These are phyloP conservation scores for Carpinus fangiana DNA, from an alignment of 306 rosid species.

Conservation along the genomic window DNA sequence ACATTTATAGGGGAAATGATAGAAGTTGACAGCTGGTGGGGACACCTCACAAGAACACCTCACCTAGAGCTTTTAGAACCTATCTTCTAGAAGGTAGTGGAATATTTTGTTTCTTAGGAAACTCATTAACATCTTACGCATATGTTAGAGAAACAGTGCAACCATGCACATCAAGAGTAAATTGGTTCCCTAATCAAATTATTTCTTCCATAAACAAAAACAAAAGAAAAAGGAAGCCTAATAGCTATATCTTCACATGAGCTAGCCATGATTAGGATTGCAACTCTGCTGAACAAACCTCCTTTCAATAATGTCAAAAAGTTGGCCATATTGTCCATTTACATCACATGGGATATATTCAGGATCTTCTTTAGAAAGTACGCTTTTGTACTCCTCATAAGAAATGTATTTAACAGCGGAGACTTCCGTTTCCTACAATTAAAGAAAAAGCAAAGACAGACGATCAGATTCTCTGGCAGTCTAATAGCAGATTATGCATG, in stretches of 20 bases:
- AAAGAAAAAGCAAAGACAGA: slow-evolving; percentile 20
- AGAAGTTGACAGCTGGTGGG: too few relatives aligned
- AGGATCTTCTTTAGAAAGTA: slow-evolving; percentile 72
- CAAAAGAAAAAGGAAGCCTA: background rate
- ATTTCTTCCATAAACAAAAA: background rate
- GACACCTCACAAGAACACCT: too few relatives aligned
- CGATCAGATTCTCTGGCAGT: slow-evolving; percentile 2
- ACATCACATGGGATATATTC: slow-evolving; percentile 75
- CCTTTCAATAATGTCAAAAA: slow-evolving; percentile 69
- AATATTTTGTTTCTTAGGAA: background rate
- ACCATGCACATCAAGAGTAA: background rate
- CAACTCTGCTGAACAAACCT: slow-evolving; percentile 44
- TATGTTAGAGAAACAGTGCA: background rate
- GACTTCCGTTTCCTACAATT: slow-evolving; percentile 79
- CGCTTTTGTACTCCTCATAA: slow-evolving; percentile 65
- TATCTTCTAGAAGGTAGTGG: background rate
- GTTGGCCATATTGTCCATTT: slow-evolving; percentile 69
- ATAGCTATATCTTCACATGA: background rate
- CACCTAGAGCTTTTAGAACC: too few relatives aligned
- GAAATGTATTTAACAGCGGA: slow-evolving; percentile 85
- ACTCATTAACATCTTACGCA: background rate
- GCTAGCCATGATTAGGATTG: background rate
- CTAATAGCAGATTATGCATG: background rate
- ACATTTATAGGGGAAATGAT: too few relatives aligned
- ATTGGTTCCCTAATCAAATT: background rate